phyloP scores from a whole-genome alignment of 2,329 filamentous ascomycete species.

The Blastomyces silverae region DNA sequence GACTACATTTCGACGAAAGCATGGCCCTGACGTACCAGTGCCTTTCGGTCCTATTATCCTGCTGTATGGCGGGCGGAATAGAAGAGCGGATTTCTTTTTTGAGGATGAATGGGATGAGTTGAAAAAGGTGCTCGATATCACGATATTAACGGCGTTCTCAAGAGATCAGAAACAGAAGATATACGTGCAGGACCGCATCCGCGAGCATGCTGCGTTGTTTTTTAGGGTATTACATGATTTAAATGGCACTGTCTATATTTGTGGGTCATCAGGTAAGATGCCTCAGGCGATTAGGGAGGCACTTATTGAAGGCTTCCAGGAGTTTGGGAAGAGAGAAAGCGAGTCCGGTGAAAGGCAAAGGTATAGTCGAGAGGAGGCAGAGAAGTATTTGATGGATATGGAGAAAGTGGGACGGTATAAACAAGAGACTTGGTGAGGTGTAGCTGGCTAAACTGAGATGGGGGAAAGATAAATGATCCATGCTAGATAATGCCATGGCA shows the following conservation, averaged over 20 bases:
- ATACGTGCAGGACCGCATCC: constrained; percentile 61
- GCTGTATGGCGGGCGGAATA: constrained; percentile 79
- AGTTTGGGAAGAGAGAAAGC: constrained; percentile 42
- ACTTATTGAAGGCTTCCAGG: constrained; percentile 54
- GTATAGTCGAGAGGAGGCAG: constrained; percentile 45
- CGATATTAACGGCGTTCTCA: constrained; percentile 61
- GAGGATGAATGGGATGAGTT: constrained; percentile 61
- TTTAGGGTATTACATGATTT: constrained; percentile 47
- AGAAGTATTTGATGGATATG: constrained; percentile 50
- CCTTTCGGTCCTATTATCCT: constrained; percentile 50
- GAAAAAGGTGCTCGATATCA: constrained; percentile 40
- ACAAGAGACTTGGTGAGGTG: constrained; percentile 60
- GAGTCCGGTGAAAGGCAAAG: constrained; percentile 8
- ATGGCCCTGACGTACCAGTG: constrained; percentile 26
- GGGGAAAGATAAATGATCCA: neutral
- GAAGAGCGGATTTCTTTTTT: constrained; percentile 73
- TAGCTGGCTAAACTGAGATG: neutral
- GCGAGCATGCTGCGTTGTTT: constrained; percentile 45
- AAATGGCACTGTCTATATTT: constrained; percentile 48
- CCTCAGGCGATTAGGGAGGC: constrained; percentile 62
- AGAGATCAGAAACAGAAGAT: constrained; percentile 58
- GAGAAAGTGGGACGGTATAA: constrained; percentile 58
- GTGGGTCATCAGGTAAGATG: constrained; percentile 60
- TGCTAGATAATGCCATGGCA: neutral
- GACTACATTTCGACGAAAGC: constrained; percentile 28